These are phyloP conservation scores for Lactarius evosmus DNA, from an alignment of 768 basidiomycete species.

Conservation along the genomic window DNA sequence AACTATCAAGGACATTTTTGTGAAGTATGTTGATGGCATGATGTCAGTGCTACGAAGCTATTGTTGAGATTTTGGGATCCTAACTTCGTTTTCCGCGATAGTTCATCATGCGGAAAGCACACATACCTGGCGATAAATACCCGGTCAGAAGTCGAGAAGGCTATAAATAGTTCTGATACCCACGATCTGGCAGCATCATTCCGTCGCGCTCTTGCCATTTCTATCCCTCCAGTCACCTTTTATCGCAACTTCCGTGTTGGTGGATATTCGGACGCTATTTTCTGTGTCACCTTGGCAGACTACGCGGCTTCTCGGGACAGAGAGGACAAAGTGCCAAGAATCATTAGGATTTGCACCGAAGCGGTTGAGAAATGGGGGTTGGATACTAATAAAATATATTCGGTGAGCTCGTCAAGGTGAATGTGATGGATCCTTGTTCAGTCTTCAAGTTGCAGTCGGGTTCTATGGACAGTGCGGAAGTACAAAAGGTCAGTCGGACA, in stretches of 20 bases:
- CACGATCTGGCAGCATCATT: conserved; percentile 52
- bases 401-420: conserved; percentile 43
- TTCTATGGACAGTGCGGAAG: conserved; percentile 80
- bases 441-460: conserved; percentile 36
- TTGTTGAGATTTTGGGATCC: not conserved
- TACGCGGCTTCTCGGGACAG: conserved; percentile 77
- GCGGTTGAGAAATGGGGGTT: conserved; percentile 81
- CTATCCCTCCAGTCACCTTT: conserved; percentile 66
- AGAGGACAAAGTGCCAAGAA: conserved; percentile 75
- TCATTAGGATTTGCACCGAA: conserved; percentile 73
- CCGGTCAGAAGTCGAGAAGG: conserved; percentile 55
- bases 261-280: conserved; percentile 82
- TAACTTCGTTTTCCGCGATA: conserved; percentile 33
- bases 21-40: conserved; percentile 77
- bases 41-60: conserved; percentile 44
- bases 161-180: conserved; percentile 70
- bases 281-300: conserved; percentile 83
- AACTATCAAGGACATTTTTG: conserved; percentile 58
- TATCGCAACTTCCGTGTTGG: conserved; percentile 81
- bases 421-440: conserved; percentile 12
- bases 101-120: conserved; percentile 75
- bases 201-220: conserved; percentile 57
- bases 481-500: conserved; percentile 61
- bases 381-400: conserved; percentile 77
- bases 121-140: conserved; percentile 69